Evolutionary conservation across 495 filamentous ascomycete species (phyloP).

Genomic region (Hypoxylon fragiforme): DNA sequence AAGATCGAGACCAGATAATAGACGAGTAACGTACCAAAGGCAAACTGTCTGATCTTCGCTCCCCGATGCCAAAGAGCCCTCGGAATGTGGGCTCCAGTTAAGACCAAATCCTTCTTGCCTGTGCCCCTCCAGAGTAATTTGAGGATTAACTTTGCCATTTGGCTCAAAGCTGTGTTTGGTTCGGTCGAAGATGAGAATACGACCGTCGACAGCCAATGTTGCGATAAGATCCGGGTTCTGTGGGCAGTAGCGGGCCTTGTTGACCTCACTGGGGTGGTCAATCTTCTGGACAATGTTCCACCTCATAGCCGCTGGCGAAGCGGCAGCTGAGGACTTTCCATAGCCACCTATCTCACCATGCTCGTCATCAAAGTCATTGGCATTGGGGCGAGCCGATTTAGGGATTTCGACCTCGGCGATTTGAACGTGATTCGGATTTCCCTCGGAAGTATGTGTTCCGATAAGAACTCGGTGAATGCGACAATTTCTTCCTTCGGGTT

Average conservation of each 20-base stretch:
- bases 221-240: conserved; percentile 98
- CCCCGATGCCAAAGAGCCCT: conserved; percentile 83
- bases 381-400: conserved; percentile 70
- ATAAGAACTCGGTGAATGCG: conserved; percentile 88
- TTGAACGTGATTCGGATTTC: conserved; percentile 89
- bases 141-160: conserved; percentile 70
- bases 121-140: conserved; percentile 86
- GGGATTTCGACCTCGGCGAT: conserved; percentile 92
- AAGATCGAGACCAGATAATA: conserved; percentile 5
- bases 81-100: conserved; percentile 83
- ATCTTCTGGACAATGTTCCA: conserved; percentile 94
- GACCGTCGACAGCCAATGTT: conserved; percentile 85
- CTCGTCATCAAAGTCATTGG: conserved; percentile 84
- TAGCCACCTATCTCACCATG: conserved; percentile 93
- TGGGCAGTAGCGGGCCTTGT: conserved; percentile 96
- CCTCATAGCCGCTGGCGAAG: conserved; percentile 64
- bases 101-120: conserved; percentile 91
- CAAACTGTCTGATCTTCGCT: conserved; percentile 89
- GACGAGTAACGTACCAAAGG: conserved; percentile 69
- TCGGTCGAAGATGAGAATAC: conserved; percentile 89
- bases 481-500: conserved; percentile 79
- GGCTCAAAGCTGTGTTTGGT: conserved; percentile 85
- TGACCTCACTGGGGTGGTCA: conserved; percentile 94
- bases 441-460: conserved; percentile 90
- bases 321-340: conserved; percentile 63